Evolutionary conservation across 495 filamentous ascomycete genomes (phyloP), one percentile per base, ranked within the genome.

Genomic region (Lophium mytilinum): DNA sequence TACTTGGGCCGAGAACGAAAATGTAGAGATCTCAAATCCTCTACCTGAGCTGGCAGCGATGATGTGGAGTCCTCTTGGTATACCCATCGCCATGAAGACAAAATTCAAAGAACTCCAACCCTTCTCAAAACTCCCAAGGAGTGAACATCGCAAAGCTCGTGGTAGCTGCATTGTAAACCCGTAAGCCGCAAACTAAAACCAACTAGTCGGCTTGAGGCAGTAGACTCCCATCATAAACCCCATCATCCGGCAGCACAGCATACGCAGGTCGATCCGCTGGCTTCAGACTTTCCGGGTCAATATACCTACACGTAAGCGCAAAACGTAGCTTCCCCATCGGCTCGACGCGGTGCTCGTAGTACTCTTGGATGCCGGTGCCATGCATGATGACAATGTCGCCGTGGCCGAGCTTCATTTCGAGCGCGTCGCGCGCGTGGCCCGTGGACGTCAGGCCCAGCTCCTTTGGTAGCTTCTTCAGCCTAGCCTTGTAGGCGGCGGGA

Each of bases 331-430:
- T 76, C 0, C 81, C 81, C 0, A 68, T 48, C 0, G 83, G 80
- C 0, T 66, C 65, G 7, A 90, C 84, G 0, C 71, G 65, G 63
- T 91, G 87, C 86, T 88, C 87, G 57, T 83, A 92, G 34, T 78
- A 76, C 58, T 79, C 78, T 64, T 95, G 90, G 33, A 95, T 80
- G 1, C 73, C 65, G 0, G 72, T 72, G 0, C 89, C 90, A 63
- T 89, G 80, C 90, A 95, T 95, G 2, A 94, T 76, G 24, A 94
- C 77, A 45, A 91, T 75, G 64, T 94, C 89, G 0, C 90, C 90
- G 66, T 95, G 90, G 34, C 78, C 67, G 34, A 95, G 75, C 1
- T 58, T 62, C 51, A 78, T 53, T 8, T 61, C 66, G 0, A 78
- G 50, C 1, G 63, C 56, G 47, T 68, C 66, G 1, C 50, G 42